phyloP scores from a whole-genome alignment of 2,329 filamentous ascomycete genomes.

The Penicillium sclerotigenum region DNA sequence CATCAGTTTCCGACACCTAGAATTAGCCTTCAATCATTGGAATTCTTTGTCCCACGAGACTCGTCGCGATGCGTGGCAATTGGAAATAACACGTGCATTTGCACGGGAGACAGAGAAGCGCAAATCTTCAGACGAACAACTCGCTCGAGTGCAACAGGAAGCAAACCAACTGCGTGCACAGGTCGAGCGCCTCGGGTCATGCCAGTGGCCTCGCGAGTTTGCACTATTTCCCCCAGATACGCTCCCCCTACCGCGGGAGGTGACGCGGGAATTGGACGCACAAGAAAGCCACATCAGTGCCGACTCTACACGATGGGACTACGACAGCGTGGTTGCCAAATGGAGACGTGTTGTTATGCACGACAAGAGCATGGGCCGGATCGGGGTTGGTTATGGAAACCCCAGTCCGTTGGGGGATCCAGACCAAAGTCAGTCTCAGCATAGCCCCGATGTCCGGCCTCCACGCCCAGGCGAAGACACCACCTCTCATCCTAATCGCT shows the following conservation, averaged over 20 bases:
- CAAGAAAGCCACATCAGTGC: slow-evolving; percentile 36
- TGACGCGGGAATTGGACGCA: slow-evolving; percentile 38
- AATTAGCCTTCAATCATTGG: slow-evolving; percentile 77
- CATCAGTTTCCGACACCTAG: slow-evolving; percentile 69
- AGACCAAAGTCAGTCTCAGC: slow-evolving; percentile 11
- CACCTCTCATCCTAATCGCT: slow-evolving; percentile 21
- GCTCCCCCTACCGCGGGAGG: slow-evolving; percentile 39
- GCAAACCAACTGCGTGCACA: slow-evolving; percentile 48
- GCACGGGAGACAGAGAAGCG: slow-evolving; percentile 46
- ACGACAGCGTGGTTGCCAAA: slow-evolving; percentile 47
- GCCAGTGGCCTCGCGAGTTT: slow-evolving; percentile 50
- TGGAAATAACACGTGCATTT: slow-evolving; percentile 49
- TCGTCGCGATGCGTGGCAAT: slow-evolving; percentile 47
- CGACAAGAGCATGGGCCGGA: slow-evolving; percentile 42
- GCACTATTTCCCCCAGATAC: slow-evolving; percentile 48
- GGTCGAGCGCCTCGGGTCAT: slow-evolving; percentile 45
- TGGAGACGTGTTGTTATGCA: slow-evolving; percentile 50
- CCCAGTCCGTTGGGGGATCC: slow-evolving; percentile 9
- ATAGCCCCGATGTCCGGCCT: slow-evolving; percentile 17
- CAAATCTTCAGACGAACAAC: slow-evolving; percentile 42
- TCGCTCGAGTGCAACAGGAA: slow-evolving; percentile 48
- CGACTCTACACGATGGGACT: slow-evolving; percentile 45
- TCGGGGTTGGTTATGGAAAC: slow-evolving; percentile 31
- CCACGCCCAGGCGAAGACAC: slow-evolving; percentile 25
- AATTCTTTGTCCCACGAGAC: slow-evolving; percentile 57